phyloP scores from a whole-genome alignment of 2,329 filamentous ascomycete species.

The Fusarium floridanum region DNA sequence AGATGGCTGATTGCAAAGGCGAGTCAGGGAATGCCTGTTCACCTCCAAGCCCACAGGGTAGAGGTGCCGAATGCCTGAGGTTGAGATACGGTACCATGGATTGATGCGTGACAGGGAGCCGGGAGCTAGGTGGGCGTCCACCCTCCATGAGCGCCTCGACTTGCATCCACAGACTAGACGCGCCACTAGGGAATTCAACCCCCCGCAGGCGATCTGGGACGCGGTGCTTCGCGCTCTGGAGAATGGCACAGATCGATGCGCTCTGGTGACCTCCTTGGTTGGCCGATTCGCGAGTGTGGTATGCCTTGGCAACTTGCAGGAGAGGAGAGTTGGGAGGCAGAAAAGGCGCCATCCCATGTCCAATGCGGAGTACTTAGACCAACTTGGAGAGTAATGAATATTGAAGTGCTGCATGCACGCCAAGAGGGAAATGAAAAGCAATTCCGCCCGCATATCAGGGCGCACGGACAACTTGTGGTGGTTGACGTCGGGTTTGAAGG shows the following conservation, averaged over 20 bases:
- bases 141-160: slow-evolving; percentile 35
- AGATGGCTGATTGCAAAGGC: slow-evolving; percentile 29
- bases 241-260: background rate
- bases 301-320: background rate
- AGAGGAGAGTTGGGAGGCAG: background rate
- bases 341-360: background rate
- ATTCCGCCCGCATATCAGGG: slow-evolving; percentile 39
- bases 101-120: slow-evolving; percentile 40
- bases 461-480: slow-evolving; percentile 36
- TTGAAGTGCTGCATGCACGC: slow-evolving; percentile 36
- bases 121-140: slow-evolving; percentile 20
- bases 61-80: slow-evolving; percentile 23
- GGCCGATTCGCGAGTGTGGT: background rate
- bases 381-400: slow-evolving; percentile 14
- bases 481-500: slow-evolving; percentile 35
- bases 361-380: slow-evolving; percentile 2
- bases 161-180: slow-evolving; percentile 34
- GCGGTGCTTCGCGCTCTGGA: slow-evolving; percentile 12
- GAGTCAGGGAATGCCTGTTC: slow-evolving; percentile 40
- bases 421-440: slow-evolving; percentile 42
- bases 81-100: slow-evolving; percentile 38
- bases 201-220: slow-evolving; percentile 31
- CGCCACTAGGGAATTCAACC: slow-evolving; percentile 27
- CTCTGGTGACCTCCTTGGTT: background rate
- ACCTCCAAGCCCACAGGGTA: slow-evolving; percentile 15